Percentiles rank a stretch among this genome's conserved stretches.
Evolutionary conservation across 2,329 filamentous ascomycete species (phyloP).

Genomic region (Alternaria rosae): DNA sequence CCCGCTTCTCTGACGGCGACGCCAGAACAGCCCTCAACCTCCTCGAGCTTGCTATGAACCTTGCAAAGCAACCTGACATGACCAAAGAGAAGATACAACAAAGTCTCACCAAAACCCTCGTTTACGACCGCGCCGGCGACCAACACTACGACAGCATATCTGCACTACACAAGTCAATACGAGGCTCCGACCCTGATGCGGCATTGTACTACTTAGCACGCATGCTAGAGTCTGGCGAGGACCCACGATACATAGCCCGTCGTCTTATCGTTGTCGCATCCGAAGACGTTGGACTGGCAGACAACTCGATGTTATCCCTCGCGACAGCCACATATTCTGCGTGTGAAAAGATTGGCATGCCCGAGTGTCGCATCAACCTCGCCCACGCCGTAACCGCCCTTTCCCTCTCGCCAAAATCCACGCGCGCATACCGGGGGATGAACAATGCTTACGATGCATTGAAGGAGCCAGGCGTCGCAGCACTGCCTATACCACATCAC

Average conservation of each 20-base stretch:
- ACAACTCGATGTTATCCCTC: slow-evolving; percentile 81
- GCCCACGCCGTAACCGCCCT: slow-evolving; percentile 87
- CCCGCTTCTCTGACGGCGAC: slow-evolving; percentile 89
- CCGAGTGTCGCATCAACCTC: slow-evolving; percentile 90
- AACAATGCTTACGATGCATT: slow-evolving; percentile 82
- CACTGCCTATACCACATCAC: slow-evolving; percentile 83
- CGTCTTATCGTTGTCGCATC: slow-evolving; percentile 94
- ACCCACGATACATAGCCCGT: slow-evolving; percentile 89
- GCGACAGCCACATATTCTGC: slow-evolving; percentile 88
- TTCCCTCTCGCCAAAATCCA: slow-evolving; percentile 82
- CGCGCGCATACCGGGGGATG: slow-evolving; percentile 81
- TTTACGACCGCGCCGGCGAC: slow-evolving; percentile 94
- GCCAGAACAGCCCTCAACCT: slow-evolving; percentile 92
- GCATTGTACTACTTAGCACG: slow-evolving; percentile 92
- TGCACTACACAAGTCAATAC: slow-evolving; percentile 94
- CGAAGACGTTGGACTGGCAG: slow-evolving; percentile 91
- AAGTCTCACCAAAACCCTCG: slow-evolving; percentile 86
- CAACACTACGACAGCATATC: slow-evolving; percentile 98
- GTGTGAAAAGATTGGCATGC: slow-evolving; percentile 91
- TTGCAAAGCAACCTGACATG: slow-evolving; percentile 69
- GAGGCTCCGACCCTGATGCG: slow-evolving; percentile 85
- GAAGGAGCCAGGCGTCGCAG: slow-evolving; percentile 81
- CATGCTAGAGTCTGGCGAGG: slow-evolving; percentile 95
- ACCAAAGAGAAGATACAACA: slow-evolving; percentile 81
- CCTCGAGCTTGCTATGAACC: slow-evolving; percentile 84